Evolutionary conservation across 352 stramenopile species (phyloP).

Genomic region (Phytophthora tentaculata): DNA sequence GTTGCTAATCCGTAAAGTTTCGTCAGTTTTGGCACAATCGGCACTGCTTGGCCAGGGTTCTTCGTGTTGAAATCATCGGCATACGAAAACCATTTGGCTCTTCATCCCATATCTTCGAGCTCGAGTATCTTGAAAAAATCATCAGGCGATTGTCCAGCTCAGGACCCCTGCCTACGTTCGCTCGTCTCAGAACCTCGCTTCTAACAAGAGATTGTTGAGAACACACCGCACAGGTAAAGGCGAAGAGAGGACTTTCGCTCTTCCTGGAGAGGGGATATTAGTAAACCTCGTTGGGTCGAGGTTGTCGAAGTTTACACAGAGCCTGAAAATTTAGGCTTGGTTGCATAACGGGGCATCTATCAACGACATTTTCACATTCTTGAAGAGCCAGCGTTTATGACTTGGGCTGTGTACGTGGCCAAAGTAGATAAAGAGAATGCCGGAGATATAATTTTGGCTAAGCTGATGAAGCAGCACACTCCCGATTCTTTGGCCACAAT

Average conservation of each 20-base stretch:
- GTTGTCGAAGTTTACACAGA: background rate
- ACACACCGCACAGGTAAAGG: background rate
- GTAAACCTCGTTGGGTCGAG: background rate
- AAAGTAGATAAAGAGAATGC: conserved; percentile 7
- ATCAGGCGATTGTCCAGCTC: too few species aligned
- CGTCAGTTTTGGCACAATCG: conserved; percentile 5
- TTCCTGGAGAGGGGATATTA: background rate
- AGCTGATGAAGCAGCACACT: background rate
- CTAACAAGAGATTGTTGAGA: background rate
- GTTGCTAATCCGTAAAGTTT: conserved; percentile 1
- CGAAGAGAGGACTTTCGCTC: conserved; percentile 4
- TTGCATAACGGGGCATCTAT: background rate
- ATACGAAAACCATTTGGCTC: background rate
- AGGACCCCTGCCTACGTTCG: too few species aligned
- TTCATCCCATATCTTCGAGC: too few species aligned
- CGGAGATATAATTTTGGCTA: background rate
- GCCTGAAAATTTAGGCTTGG: background rate
- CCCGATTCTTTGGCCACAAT: background rate
- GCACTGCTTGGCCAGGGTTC: background rate
- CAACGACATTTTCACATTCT: conserved; percentile 1
- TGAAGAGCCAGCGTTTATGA: conserved; percentile 1
- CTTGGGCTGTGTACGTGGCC: conserved; percentile 1
- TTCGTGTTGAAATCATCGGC: background rate
- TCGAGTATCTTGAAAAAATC: too few species aligned
- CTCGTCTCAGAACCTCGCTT: too few species aligned